A percentile compares a stretch with the other conserved stretches of the same genome.
Evolutionary conservation across 2,329 filamentous ascomycete species (phyloP).

Genomic region (Claviceps pusilla): DNA sequence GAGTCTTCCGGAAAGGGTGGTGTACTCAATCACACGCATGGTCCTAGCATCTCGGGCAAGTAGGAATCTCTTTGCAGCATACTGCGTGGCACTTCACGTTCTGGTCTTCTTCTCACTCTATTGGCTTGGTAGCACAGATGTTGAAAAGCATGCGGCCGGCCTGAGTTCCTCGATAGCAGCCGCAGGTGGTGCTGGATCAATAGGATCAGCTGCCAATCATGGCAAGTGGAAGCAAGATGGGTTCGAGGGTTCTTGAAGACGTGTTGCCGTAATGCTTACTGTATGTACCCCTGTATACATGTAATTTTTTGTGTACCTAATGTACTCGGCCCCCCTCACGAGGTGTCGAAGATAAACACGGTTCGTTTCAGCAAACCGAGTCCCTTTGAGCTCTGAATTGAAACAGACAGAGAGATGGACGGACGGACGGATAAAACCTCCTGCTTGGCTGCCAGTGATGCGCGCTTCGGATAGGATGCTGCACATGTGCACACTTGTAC

Average conservation of each 20-base stretch:
- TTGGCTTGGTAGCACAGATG: conserved; percentile 58
- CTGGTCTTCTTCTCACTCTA: conserved; percentile 79
- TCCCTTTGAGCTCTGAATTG: neutral
- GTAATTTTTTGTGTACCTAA: neutral
- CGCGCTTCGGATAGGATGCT: too few species aligned
- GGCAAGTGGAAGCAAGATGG: conserved; percentile 52
- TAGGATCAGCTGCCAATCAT: conserved; percentile 22
- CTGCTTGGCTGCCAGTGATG: neutral
- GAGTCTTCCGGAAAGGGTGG: conserved; percentile 76
- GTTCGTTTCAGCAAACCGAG: too few species aligned
- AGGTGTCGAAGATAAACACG: too few species aligned
- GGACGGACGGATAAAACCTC: neutral
- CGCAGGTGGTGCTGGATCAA: conserved; percentile 28
- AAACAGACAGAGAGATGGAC: neutral
- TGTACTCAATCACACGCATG: conserved; percentile 82
- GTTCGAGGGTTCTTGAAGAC: conserved; percentile 28
- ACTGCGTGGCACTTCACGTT: conserved; percentile 77
- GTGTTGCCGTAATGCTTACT: neutral
- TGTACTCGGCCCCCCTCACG: neutral
- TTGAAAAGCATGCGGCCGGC: conserved; percentile 44
- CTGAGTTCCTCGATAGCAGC: conserved; percentile 33
- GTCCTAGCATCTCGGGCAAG: conserved; percentile 81
- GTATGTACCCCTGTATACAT: neutral
- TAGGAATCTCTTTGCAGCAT: conserved; percentile 83
- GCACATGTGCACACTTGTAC: neutral